Evolutionary conservation across 306 rosid genomes (phyloP).

Genomic region (Canavalia ensiformis): DNA sequence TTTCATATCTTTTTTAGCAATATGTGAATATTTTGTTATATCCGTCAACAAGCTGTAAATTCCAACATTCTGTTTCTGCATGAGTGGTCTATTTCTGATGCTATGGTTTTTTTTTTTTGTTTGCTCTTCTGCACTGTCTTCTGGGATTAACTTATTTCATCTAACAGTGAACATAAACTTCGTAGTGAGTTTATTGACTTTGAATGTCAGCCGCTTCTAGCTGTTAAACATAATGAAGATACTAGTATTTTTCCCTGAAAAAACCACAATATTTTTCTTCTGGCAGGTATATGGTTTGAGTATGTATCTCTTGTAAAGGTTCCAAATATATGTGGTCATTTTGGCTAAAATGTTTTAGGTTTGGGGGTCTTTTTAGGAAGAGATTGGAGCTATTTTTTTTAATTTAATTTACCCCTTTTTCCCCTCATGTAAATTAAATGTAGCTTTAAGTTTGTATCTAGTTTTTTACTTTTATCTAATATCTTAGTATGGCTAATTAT

Average conservation of each 20-base stretch:
- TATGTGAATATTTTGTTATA: conserved; percentile 10
- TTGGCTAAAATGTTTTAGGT: conserved; percentile 29
- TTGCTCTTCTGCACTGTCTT: neutral
- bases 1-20: conserved; percentile 5
- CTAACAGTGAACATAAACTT: neutral
- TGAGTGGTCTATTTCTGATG: neutral
- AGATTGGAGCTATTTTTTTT: conserved; percentile 7
- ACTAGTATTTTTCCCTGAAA: neutral
- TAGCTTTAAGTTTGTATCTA: conserved; percentile 22
- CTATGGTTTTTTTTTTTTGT: conserved; percentile 13
- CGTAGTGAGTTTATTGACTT: neutral
- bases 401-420: neutral
- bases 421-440: conserved; percentile 1
- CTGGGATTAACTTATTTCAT: neutral
- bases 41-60: neutral
- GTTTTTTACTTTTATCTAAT: neutral
- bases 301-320: neutral
- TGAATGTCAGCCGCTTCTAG: conserved; percentile 33
- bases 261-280: neutral
- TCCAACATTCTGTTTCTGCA: neutral
- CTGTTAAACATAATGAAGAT: neutral
- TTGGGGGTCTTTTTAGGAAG: conserved; percentile 26
- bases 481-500: conserved; percentile 42
- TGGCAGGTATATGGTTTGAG: conserved; percentile 4
- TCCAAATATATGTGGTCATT: conserved; percentile 4